Conservation (phyloP, 2,329 filamentous ascomycete genomes). For the Pezicula rhizophila region DNA sequence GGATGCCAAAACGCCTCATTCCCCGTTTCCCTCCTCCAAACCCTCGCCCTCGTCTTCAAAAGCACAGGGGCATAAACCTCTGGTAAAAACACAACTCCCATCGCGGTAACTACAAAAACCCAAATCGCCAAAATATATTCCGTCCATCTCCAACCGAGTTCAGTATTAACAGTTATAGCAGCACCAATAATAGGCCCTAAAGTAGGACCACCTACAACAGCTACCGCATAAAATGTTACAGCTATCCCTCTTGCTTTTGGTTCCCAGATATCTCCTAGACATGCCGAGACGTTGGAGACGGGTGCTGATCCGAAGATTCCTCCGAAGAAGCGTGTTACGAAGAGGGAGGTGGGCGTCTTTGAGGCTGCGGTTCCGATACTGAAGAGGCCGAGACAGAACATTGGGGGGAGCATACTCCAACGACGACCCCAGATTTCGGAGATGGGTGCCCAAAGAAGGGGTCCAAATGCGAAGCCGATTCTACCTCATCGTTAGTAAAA, state of each 20-base stretch:
- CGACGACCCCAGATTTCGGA: conserved; percentile 57
- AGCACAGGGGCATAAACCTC: conserved; percentile 43
- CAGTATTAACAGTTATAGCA: conserved; percentile 28
- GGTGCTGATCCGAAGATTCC: conserved; percentile 57
- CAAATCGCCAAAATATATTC: conserved; percentile 32
- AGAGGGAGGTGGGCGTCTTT: conserved; percentile 50
- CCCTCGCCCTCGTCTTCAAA: conserved; percentile 28
- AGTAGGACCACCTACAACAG: conserved; percentile 59
- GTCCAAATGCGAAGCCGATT: conserved; percentile 40
- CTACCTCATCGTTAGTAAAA: conserved; percentile 1
- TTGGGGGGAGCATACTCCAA: conserved; percentile 51
- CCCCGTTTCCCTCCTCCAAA: conserved; percentile 26
- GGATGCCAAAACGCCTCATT: conserved; percentile 18
- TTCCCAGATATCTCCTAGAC: conserved; percentile 56
- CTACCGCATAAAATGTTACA: conserved; percentile 58
- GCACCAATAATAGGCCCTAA: conserved; percentile 29
- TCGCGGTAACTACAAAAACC: conserved; percentile 35
- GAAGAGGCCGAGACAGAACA: conserved; percentile 53
- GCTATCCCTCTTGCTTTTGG: conserved; percentile 49
- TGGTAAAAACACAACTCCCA: conserved; percentile 33
- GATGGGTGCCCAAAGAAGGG: conserved; percentile 58
- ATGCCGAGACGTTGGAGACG: conserved; percentile 55
- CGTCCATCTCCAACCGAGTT: conserved; percentile 30
- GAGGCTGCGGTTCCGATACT: conserved; percentile 53
- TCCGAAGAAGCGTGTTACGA: conserved; percentile 62